Evolutionary conservation across 148 eudicot genomes (phyloP).

Genomic region (Rhododendron simsii): DNA sequence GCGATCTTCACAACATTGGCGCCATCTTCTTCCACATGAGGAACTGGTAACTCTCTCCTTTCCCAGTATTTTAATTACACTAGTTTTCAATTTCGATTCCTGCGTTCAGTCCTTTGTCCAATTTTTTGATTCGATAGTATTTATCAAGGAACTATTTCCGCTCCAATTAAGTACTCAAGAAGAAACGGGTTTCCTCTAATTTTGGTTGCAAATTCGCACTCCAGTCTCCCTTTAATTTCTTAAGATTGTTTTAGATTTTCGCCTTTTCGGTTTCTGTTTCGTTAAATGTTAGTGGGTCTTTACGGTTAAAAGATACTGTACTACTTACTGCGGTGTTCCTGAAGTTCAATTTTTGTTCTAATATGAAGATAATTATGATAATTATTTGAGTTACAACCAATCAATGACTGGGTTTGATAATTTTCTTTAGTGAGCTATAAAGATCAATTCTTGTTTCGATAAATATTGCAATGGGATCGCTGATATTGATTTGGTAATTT

Average conservation of each 20-base stretch:
- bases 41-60: not conserved
- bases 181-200: not conserved
- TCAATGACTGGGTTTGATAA: not conserved
- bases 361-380: too few species aligned
- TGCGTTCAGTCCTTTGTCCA: too few species aligned
- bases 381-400: not conserved
- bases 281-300: too few species aligned
- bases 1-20: too few species aligned
- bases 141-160: not conserved
- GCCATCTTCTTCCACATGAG: too few species aligned
- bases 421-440: not conserved
- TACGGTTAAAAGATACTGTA: not conserved
- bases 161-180: not conserved
- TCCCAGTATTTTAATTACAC: not conserved
- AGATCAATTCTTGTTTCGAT: not conserved
- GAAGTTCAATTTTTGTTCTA: not conserved
- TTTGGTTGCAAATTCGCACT: not conserved
- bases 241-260: too few species aligned
- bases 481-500: not conserved
- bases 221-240: too few species aligned
- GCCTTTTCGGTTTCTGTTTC: too few species aligned
- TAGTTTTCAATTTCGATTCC: not conserved
- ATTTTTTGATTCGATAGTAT: not conserved
- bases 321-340: not conserved
- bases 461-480: not conserved